Percentiles rank a stretch among this genome's conserved stretches.
Evolutionary conservation across 2,329 filamentous ascomycete species (phyloP).

Genomic region (Cladophialophora carrionii): DNA sequence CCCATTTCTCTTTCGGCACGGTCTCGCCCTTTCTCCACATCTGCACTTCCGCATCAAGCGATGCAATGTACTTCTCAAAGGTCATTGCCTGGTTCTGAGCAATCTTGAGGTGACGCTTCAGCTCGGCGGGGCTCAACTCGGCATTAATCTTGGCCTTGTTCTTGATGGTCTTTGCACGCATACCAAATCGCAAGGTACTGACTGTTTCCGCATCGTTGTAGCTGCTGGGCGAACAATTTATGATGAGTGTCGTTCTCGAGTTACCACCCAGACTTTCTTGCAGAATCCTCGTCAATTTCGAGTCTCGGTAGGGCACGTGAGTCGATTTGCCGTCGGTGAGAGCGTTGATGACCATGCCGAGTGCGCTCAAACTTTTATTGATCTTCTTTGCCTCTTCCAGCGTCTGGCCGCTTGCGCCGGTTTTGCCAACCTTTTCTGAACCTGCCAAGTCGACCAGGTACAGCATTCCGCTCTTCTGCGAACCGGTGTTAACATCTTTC

Average conservation of each 20-base stretch:
- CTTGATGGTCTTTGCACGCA: slow-evolving; percentile 97
- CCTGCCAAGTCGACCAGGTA: slow-evolving; percentile 98
- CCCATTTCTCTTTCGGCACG: slow-evolving; percentile 90
- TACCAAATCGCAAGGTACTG: slow-evolving; percentile 89
- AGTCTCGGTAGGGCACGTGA: slow-evolving; percentile 95
- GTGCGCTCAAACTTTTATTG: slow-evolving; percentile 97
- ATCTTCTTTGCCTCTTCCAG: slow-evolving; percentile 99
- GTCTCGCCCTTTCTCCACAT: slow-evolving; percentile 85
- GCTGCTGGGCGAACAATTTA: slow-evolving; percentile 98
- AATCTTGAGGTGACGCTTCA: slow-evolving; percentile 91
- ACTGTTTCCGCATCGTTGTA: slow-evolving; percentile 97
- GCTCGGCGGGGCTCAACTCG: slow-evolving; percentile 90
- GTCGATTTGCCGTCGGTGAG: slow-evolving; percentile 96
- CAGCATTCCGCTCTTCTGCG: slow-evolving; percentile 91
- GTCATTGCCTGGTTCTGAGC: slow-evolving; percentile 85
- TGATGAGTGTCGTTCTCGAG: slow-evolving; percentile 95
- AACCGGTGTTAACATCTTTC: slow-evolving; percentile 96
- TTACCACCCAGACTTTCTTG: slow-evolving; percentile 98
- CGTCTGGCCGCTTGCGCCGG: slow-evolving; percentile 93
- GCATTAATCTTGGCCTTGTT: slow-evolving; percentile 99
- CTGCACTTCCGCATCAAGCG: slow-evolving; percentile 80
- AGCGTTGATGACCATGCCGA: slow-evolving; percentile 99
- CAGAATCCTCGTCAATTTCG: slow-evolving; percentile 92
- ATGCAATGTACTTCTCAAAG: slow-evolving; percentile 84
- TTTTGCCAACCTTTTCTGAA: slow-evolving; percentile 98